Conservation (phyloP, 2,329 filamentous ascomycete genomes). For the Alternaria sp. region DNA sequence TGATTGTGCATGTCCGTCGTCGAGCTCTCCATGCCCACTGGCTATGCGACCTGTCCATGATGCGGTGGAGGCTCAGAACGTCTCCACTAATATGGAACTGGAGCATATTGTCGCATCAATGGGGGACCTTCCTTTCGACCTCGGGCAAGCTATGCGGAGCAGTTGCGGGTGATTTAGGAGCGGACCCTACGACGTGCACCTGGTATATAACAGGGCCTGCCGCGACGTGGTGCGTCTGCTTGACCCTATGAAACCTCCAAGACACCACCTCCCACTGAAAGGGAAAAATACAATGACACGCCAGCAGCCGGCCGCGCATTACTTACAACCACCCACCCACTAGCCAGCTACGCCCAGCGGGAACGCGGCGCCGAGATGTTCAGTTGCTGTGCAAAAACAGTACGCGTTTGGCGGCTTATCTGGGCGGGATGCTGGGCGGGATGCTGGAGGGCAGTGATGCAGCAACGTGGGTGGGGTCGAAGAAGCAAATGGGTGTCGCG, state of each 20-base stretch:
- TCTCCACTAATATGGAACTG: conserved; percentile 14
- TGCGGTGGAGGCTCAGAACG: conserved; percentile 1
- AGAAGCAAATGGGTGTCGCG: conserved; percentile 33
- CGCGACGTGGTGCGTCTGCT: conserved; percentile 23
- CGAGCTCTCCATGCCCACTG: background rate
- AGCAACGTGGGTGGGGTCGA: conserved; percentile 36
- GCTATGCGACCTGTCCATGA: background rate
- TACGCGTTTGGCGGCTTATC: conserved; percentile 38
- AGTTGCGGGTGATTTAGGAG: conserved; percentile 39
- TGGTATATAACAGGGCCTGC: conserved; percentile 39
- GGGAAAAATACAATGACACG: conserved; percentile 24
- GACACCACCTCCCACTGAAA: conserved; percentile 25
- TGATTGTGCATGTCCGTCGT: background rate
- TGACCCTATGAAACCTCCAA: conserved; percentile 32
- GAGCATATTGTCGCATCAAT: conserved; percentile 11
- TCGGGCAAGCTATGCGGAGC: conserved; percentile 41
- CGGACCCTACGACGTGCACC: conserved; percentile 21
- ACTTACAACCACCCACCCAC: conserved; percentile 19
- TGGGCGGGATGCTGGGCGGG: conserved; percentile 37
- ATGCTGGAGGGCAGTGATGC: conserved; percentile 33
- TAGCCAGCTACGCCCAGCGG: conserved; percentile 27
- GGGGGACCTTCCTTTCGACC: conserved; percentile 22
- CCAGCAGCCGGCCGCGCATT: conserved; percentile 40
- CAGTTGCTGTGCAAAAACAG: conserved; percentile 34
- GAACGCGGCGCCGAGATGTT: conserved; percentile 35